A percentile compares a stretch with the other conserved stretches of the same genome.
Evolutionary conservation across 2,329 filamentous ascomycete species (phyloP).

Genomic region (Fusarium bactridioides): DNA sequence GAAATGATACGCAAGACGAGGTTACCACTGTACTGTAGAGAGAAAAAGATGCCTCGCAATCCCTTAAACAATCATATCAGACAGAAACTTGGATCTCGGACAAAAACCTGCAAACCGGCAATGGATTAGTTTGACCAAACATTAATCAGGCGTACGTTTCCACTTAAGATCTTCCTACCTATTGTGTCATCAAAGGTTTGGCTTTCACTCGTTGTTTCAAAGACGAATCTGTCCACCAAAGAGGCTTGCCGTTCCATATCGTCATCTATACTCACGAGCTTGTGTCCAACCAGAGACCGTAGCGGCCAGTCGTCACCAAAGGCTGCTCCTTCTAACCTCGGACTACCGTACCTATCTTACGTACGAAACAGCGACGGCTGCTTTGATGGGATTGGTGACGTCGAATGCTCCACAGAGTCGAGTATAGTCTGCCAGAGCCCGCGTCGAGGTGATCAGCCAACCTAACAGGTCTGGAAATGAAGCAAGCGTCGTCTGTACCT

Average conservation of each 20-base stretch:
- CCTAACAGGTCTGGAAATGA: slow-evolving; percentile 7
- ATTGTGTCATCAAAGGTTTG: slow-evolving; percentile 18
- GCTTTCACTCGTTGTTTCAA: slow-evolving; percentile 28
- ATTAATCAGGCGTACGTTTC: background rate
- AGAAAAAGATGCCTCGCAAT: background rate
- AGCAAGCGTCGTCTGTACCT: slow-evolving; percentile 39
- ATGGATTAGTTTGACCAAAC: slow-evolving; percentile 8
- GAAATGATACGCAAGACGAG: slow-evolving; percentile 6
- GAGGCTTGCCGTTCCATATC: slow-evolving; percentile 14
- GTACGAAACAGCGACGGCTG: slow-evolving; percentile 11
- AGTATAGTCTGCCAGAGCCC: slow-evolving; percentile 22
- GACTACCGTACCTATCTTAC: background rate
- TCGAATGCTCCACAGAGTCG: slow-evolving; percentile 33
- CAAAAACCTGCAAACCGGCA: slow-evolving; percentile 4
- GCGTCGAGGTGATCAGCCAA: slow-evolving; percentile 30
- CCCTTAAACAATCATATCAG: background rate
- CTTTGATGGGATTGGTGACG: slow-evolving; percentile 33
- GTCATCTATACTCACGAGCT: background rate
- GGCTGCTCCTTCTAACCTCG: slow-evolving; percentile 29
- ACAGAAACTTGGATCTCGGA: slow-evolving; percentile 5
- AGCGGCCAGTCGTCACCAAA: slow-evolving; percentile 20
- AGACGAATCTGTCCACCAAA: slow-evolving; percentile 20
- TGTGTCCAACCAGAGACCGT: slow-evolving; percentile 30
- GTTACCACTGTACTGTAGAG: background rate
- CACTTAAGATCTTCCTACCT: background rate